Base-by-base conservation (phyloP, 176 grass and related monocot genomes). In the Cenchrus americanus region DNA sequence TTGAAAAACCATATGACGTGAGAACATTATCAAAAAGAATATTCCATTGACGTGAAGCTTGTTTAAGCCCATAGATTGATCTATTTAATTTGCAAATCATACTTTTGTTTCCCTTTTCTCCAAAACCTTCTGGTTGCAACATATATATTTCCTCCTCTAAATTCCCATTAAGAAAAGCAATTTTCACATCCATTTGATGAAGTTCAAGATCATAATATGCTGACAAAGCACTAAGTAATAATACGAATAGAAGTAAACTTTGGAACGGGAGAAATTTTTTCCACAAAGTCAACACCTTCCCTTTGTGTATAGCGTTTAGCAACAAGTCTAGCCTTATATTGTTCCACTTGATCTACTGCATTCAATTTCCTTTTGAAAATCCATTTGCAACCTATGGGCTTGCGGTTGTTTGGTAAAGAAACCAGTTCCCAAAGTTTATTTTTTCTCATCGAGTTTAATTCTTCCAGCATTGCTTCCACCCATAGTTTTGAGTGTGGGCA, bases 21-120 rank as follows among this genome's bases (percentile, higher is more conserved):
- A 68, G 21, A 41, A 17, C 18, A 68, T 43, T 68, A 68, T 66
- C 32, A 66, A 66, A 40, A 40, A 66, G 63, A 66, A 66, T 66
- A 41, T 37, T 8, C 54, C 32, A 66, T 66, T 66, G 64, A 12
- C 32, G 64, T 66, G 63, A 67, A 18, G 50, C 50, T 52, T 52
- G 50, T 52, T 52, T 17, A 52, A 52, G 14, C 5, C 50, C 14
- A 17, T 52, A 41, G 15, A 57, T 21, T 21, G 54, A 57, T 21
- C 54, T 57, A 57, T 57, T 57, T 57, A 57, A 57, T 21, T 40
- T 67, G 34, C 34, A 67, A 67, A 42, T 34, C 64, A 9, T 42
- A 19, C 19, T 18, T 67, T 32, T 42, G 10, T 41, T 18, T 67
- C 15, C 6, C 41, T 41, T 67, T 67, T 67, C 34, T 67, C 34